Conservation (phyloP, 257 asterid species). For the Osmanthus fragrans region DNA sequence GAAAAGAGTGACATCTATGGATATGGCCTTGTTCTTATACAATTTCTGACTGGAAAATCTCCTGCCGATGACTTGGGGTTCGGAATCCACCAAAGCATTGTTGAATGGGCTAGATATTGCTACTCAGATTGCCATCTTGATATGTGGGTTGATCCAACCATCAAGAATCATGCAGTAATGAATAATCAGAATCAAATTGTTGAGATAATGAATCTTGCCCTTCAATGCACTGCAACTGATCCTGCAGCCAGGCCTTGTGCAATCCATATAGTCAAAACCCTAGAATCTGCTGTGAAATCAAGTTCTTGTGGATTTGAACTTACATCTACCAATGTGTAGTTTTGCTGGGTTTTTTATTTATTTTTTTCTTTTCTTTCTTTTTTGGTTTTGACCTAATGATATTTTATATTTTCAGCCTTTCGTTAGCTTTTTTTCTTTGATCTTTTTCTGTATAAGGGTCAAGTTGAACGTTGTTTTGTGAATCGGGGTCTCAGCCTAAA, state of each 20-base stretch:
- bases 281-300: conserved; percentile 50
- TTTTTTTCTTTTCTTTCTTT: conserved; percentile 18
- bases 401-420: conserved; percentile 21
- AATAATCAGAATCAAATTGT: conserved; percentile 50
- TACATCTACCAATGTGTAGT: conserved; percentile 23
- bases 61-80: conserved; percentile 45
- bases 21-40: conserved; percentile 66
- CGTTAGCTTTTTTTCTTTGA: neutral
- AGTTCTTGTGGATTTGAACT: conserved; percentile 51
- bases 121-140: conserved; percentile 81
- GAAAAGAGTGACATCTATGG: conserved; percentile 59
- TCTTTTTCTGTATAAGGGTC: conserved; percentile 4
- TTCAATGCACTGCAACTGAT: conserved; percentile 71
- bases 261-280: conserved; percentile 37
- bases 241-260: conserved; percentile 67
- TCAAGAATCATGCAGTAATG: conserved; percentile 33
- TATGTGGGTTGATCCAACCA: conserved; percentile 60
- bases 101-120: conserved; percentile 86
- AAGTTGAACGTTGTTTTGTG: conserved; percentile 10
- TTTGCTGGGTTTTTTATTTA: conserved; percentile 2
- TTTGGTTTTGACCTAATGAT: conserved; percentile 13
- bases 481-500: neutral
- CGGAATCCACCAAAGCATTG: conserved; percentile 48
- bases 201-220: conserved; percentile 78
- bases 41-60: conserved; percentile 72